Base-by-base conservation (phyloP, 1,284 basidiomycete species). In the Schizophyllum amplum region DNA sequence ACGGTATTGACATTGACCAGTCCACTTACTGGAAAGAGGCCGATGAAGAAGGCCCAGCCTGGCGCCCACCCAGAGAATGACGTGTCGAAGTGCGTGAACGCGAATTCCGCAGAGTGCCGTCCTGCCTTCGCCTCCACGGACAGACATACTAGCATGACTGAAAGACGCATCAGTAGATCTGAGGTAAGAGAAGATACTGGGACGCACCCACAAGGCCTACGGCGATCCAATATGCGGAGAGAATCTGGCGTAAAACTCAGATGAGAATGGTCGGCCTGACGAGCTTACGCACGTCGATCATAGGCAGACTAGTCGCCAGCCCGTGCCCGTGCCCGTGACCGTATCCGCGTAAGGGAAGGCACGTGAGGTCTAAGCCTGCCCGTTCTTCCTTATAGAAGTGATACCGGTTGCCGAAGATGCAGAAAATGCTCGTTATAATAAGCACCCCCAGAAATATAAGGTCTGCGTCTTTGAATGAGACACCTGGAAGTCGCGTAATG, bases 11-110 rank as follows among this genome's bases (percentile, higher is more conserved):
- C 23, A 24, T 49, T 7, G 11, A 47, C 42, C 21, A 26, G 53
- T 13, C 26, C 20, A 47, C 76, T 61, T 66, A 82, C 80, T 33
- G 79, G 78, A 26, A 81, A 68, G 24, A 81, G 61, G 27, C 80
- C 80, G 51, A 81, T 77, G 63, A 83, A 82, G 61, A 81, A 82
- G 0, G 80, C 72, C 79, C 80, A 82, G 24, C 80, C 81, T 27
- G 80, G 72, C 11, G 71, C 72, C 81, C 81, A 82, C 9, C 80
- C 81, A 5, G 80, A 80, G 27, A 70, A 66, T 46, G 79, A 74
- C 1, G 76, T 66, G 60, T 81, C 73, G 51, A 80, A 83, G 51
- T 73, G 72, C 20, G 73, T 74, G 0, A 82, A 64, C 0, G 76
- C 80, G 62, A 74, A 82, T 0, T 71, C 67, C 1, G 72, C 75